A percentile compares a stretch with the other conserved stretches of the same genome.
Evolutionary conservation across 805 yeast genomes (phyloP).

Genomic region (Cyberlindnera lachancei): DNA sequence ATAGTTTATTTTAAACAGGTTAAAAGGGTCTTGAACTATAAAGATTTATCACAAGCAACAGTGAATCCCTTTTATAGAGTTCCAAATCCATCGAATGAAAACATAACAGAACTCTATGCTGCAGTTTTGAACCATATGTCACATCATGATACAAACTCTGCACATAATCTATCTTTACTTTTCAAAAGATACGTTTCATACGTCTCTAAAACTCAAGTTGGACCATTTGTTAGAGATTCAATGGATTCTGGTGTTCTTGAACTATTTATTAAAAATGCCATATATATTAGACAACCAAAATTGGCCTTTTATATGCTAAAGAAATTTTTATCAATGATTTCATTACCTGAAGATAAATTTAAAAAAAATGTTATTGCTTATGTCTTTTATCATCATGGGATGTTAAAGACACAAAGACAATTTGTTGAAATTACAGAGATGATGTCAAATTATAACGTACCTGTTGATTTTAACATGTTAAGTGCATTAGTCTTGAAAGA

Average conservation of each 20-base stretch:
- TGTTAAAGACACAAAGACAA: slow-evolving; percentile 3
- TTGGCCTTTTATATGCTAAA: slow-evolving; percentile 13
- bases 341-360: slow-evolving; percentile 1
- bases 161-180: background rate
- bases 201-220: background rate
- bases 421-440: slow-evolving; percentile 5
- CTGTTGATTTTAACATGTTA: slow-evolving; percentile 11
- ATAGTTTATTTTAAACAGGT: slow-evolving; percentile 7
- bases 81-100: slow-evolving; percentile 7
- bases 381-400: slow-evolving; percentile 10
- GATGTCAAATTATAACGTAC: slow-evolving; percentile 7
- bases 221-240: slow-evolving; percentile 9
- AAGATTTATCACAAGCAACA: slow-evolving; percentile 4
- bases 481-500: slow-evolving; percentile 10
- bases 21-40: background rate
- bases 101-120: slow-evolving; percentile 14
- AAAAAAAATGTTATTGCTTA: slow-evolving; percentile 5
- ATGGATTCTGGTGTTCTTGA: slow-evolving; percentile 15
- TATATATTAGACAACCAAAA: slow-evolving; percentile 6
- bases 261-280: slow-evolving; percentile 8
- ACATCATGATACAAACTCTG: slow-evolving; percentile 1
- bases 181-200: slow-evolving; percentile 3
- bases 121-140: slow-evolving; percentile 9
- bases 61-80: slow-evolving; percentile 7
- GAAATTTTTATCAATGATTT: slow-evolving; percentile 4